phyloP scores from a whole-genome alignment of 108 stramenopile genomes.

The Nitzschia sp. region DNA sequence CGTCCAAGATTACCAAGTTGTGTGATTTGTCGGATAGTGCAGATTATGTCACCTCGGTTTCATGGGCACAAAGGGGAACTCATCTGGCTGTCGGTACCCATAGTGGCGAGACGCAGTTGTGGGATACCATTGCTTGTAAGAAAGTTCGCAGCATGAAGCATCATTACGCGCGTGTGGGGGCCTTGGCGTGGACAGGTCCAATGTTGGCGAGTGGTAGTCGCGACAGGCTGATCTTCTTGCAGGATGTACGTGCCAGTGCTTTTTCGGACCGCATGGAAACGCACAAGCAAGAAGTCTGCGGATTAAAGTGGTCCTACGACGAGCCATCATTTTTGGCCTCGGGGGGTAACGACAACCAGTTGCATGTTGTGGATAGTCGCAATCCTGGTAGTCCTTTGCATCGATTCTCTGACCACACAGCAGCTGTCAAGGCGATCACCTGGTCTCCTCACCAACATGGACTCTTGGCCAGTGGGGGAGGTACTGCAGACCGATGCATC shows the following conservation, averaged over 20 bases:
- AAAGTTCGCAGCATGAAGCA: constrained; percentile 78
- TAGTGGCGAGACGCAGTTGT: constrained; percentile 88
- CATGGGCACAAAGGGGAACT: constrained; percentile 90
- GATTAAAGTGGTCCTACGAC: constrained; percentile 94
- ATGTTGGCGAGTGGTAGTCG: constrained; percentile 91
- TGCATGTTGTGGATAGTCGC: constrained; percentile 91
- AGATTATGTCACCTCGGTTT: constrained; percentile 85
- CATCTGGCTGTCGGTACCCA: constrained; percentile 91
- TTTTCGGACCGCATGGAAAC: constrained; percentile 49
- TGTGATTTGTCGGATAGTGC: constrained; percentile 64
- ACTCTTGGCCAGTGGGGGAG: constrained; percentile 95
- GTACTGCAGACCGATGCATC: constrained; percentile 97
- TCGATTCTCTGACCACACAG: constrained; percentile 89
- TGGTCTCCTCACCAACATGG: constrained; percentile 98
- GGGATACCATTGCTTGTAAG: constrained; percentile 88
- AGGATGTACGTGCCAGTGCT: constrained; percentile 75
- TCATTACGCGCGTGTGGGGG: constrained; percentile 90
- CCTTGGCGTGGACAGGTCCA: constrained; percentile 87
- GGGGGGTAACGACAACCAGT: constrained; percentile 98
- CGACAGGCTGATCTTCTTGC: constrained; percentile 86
- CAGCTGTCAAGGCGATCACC: constrained; percentile 99
- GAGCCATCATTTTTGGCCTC: constrained; percentile 86
- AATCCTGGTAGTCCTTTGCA: constrained; percentile 64
- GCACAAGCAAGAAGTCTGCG: constrained; percentile 98
- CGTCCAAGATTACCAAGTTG: constrained; percentile 90